These are phyloP conservation scores for Arabidopsis lyrata DNA, from an alignment of 441 rosid species.

Conservation along the genomic window DNA sequence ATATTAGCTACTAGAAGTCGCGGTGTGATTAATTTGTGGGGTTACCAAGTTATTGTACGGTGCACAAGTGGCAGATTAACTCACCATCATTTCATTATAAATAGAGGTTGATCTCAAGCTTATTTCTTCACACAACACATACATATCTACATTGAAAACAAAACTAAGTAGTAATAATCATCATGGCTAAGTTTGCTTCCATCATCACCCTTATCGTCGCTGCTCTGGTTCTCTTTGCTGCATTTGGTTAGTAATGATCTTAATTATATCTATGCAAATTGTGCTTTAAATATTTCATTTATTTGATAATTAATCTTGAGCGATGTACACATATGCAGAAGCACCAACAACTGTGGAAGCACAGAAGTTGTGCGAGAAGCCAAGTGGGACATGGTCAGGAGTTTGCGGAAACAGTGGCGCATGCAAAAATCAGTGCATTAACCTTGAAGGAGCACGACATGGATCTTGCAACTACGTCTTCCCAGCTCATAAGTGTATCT, in stretches of 20 bases:
- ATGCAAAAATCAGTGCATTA: constrained; percentile 20
- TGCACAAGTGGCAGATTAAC: background rate
- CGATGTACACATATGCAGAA: constrained; percentile 12
- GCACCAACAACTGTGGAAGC: constrained; percentile 5
- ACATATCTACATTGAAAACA: background rate
- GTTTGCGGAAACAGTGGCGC: constrained; percentile 7
- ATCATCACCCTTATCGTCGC: background rate
- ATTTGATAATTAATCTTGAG: background rate
- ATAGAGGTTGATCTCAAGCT: background rate
- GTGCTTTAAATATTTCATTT: background rate
- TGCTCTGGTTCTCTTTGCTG: constrained; percentile 23
- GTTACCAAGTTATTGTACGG: background rate
- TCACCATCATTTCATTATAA: background rate
- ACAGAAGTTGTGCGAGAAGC: constrained; percentile 9
- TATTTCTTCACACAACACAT: constrained; percentile 14
- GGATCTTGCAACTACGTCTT: constrained; percentile 32
- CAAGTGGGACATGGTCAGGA: constrained; percentile 19
- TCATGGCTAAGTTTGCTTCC: constrained; percentile 27
- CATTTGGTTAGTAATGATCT: constrained; percentile 17
- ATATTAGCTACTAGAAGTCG: background rate
- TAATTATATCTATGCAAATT: constrained; percentile 1
- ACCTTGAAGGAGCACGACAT: constrained; percentile 24
- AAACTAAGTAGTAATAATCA: background rate
- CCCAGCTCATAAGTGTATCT: constrained; percentile 9
- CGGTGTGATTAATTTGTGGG: background rate